These are phyloP conservation scores for Daphne laureola DNA, from an alignment of 441 rosid genomes.

Conservation along the genomic window DNA sequence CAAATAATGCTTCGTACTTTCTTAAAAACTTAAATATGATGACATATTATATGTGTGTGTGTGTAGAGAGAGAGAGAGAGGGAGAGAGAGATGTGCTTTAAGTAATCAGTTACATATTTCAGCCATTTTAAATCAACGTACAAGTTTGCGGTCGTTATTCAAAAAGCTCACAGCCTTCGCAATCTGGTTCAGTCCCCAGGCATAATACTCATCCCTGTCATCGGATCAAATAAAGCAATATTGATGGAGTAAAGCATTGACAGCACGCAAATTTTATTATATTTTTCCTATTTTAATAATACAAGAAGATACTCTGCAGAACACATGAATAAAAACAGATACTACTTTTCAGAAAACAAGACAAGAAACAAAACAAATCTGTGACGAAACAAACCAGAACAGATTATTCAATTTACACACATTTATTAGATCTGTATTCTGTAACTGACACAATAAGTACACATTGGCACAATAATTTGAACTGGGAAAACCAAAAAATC, in stretches of 20 bases:
- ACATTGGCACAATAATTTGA: too few species aligned
- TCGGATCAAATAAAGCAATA: constrained; percentile 11
- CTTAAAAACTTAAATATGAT: background rate
- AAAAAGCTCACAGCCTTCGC: constrained; percentile 98
- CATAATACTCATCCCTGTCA: constrained; percentile 89
- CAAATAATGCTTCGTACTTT: background rate
- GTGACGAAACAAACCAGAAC: too few species aligned
- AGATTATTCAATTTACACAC: too few species aligned
- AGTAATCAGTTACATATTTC: background rate
- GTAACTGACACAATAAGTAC: too few species aligned
- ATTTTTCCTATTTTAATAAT: background rate
- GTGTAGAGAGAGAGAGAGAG: background rate
- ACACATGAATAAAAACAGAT: too few species aligned
- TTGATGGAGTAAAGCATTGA: background rate
- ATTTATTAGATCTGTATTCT: too few species aligned
- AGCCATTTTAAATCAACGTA: constrained; percentile 30
- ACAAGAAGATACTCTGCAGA: background rate
- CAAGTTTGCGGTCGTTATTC: constrained; percentile 97
- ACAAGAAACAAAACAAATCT: too few species aligned
- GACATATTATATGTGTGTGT: too few species aligned
- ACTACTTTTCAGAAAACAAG: too few species aligned
- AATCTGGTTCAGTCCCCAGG: constrained; percentile 88
- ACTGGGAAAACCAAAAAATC: too few species aligned
- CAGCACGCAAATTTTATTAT: background rate
- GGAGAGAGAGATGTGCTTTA: background rate